phyloP scores from a whole-genome alignment of 768 basidiomycete species.

The Pleurotus salmoneostramineus region DNA sequence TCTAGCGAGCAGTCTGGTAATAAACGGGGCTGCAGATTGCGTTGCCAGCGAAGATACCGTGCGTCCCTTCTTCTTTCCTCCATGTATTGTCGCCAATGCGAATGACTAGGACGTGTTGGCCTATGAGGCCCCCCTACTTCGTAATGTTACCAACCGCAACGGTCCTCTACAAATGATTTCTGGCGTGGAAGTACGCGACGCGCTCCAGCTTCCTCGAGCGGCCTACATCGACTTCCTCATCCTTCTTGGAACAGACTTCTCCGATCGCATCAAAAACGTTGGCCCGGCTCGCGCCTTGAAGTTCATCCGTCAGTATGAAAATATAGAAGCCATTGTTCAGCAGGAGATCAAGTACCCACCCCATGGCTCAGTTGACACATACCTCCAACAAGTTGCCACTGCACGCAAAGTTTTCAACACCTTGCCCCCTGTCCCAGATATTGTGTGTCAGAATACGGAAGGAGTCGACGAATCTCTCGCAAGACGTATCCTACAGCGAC shows the following conservation, averaged over 20 bases:
- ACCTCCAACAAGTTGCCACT: constrained; percentile 58
- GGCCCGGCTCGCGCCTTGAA: constrained; percentile 78
- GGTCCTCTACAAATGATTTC: constrained; percentile 62
- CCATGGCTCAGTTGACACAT: constrained; percentile 40
- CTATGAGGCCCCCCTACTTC: constrained; percentile 79
- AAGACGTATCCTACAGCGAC: constrained; percentile 42
- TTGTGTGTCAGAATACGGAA: constrained; percentile 24
- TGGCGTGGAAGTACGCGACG: constrained; percentile 56
- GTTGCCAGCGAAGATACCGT: constrained; percentile 92
- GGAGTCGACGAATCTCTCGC: constrained; percentile 40
- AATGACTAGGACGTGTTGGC: constrained; percentile 66
- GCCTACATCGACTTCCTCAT: constrained; percentile 82
- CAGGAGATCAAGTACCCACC: constrained; percentile 48
- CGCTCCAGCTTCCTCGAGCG: constrained; percentile 50
- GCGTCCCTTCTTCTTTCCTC: constrained; percentile 15
- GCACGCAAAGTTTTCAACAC: constrained; percentile 66
- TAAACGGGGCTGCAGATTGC: constrained; percentile 75
- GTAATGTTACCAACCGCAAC: constrained; percentile 62
- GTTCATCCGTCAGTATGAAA: constrained; percentile 65
- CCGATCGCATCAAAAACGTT: constrained; percentile 76
- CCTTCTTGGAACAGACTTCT: constrained; percentile 88
- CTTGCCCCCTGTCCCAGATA: constrained; percentile 58
- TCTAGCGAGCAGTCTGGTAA: constrained; percentile 72
- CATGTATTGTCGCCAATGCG: constrained; percentile 1
- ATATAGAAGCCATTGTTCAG: constrained; percentile 69